Evolutionary conservation across 305 asterid species (phyloP).

Genomic region (Solanum chacoense): DNA sequence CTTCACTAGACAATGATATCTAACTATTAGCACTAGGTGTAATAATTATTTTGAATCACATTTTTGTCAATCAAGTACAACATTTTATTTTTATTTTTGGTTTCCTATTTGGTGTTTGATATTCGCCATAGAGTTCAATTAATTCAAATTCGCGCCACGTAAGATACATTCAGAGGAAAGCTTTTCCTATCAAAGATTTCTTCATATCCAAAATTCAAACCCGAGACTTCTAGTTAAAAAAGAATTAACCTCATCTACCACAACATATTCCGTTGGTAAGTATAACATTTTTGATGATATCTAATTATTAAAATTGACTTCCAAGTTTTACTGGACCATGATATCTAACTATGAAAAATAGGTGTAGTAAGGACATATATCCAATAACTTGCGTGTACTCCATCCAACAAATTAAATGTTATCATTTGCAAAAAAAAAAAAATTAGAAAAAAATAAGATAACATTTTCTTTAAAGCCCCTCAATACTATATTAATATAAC

Average conservation of each 20-base stretch:
- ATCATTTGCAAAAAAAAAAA: background rate
- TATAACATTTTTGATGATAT: background rate
- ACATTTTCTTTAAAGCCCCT: background rate
- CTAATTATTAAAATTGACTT: background rate
- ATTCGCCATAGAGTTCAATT: too few species aligned
- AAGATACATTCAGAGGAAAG: background rate
- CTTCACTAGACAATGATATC: background rate
- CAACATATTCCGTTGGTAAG: background rate
- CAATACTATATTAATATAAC: background rate
- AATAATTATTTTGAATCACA: background rate
- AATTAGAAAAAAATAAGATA: background rate
- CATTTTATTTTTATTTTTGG: too few species aligned
- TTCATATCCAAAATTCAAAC: background rate
- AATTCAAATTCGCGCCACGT: too few species aligned
- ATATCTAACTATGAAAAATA: background rate
- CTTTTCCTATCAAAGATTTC: too few species aligned
- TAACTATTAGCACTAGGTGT: background rate
- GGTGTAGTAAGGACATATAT: background rate
- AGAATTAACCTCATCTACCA: background rate
- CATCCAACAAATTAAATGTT: background rate
- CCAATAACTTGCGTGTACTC: conserved; percentile 20
- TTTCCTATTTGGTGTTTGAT: background rate
- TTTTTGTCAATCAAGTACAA: background rate
- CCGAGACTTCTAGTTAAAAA: background rate
- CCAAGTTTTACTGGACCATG: background rate